A percentile compares a stretch with the other conserved stretches of the same genome.
phyloP scores from a whole-genome alignment of 495 filamentous ascomycete species.

The Lichina pygmaea region DNA sequence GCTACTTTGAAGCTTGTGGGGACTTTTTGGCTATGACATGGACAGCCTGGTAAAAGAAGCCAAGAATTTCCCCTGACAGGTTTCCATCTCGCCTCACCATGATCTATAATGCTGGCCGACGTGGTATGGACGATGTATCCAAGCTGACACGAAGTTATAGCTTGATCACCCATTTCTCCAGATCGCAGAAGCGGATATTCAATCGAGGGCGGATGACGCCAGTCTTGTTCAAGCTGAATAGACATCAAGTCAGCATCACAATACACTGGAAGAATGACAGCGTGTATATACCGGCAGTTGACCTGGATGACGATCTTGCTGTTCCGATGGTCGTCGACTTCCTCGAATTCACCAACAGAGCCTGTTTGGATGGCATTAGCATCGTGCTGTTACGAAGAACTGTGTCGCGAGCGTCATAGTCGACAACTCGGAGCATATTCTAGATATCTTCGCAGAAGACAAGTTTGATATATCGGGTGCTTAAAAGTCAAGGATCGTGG shows the following conservation, averaged over 20 bases:
- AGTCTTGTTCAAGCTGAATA: conserved; percentile 71
- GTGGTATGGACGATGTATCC: conserved; percentile 97
- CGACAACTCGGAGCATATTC: neutral
- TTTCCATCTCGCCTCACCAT: conserved; percentile 95
- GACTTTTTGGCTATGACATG: neutral
- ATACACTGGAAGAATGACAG: neutral
- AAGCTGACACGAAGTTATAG: conserved; percentile 96
- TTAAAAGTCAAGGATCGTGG: conserved; percentile 96
- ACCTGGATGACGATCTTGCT: conserved; percentile 97
- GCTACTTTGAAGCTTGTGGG: neutral
- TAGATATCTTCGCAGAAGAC: conserved; percentile 42
- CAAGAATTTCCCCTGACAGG: conserved; percentile 87
- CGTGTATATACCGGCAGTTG: conserved; percentile 33
- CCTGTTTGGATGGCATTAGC: conserved; percentile 20
- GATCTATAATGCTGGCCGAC: conserved; percentile 98
- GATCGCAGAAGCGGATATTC: conserved; percentile 88
- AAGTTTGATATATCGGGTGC: conserved; percentile 53
- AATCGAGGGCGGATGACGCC: conserved; percentile 96
- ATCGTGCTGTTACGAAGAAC: too few relatives aligned
- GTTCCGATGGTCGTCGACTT: conserved; percentile 95
- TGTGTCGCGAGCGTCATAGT: too few relatives aligned
- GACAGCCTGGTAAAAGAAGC: conserved; percentile 69
- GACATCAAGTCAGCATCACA: neutral
- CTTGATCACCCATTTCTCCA: conserved; percentile 99
- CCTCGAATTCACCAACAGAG: conserved; percentile 99